These are phyloP conservation scores for Calamus simplicifolius DNA, from an alignment of 176 grass and related monocot genomes.

Conservation along the genomic window DNA sequence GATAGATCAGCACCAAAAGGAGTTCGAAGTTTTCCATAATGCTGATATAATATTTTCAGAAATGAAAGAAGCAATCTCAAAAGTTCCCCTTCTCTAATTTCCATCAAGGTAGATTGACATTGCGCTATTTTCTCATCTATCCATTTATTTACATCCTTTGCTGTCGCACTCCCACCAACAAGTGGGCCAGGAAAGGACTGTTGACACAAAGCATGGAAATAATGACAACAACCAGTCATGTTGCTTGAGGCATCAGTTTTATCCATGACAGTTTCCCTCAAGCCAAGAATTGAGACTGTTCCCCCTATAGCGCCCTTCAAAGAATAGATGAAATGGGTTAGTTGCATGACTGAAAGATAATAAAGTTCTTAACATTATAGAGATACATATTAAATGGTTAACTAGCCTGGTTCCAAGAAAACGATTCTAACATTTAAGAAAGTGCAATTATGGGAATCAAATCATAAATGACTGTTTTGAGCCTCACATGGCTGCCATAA, in stretches of 20 bases:
- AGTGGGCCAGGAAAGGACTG: conserved; percentile 84
- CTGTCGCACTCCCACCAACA: conserved; percentile 65
- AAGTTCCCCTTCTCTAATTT: conserved; percentile 59
- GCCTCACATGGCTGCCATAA: conserved; percentile 13
- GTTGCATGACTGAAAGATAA: no score
- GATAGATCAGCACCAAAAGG: conserved; percentile 92
- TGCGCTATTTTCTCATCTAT: conserved; percentile 70
- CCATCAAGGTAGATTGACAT: conserved; percentile 38
- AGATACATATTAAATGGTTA: no score
- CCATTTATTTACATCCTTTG: conserved; percentile 96
- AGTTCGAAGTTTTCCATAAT: conserved; percentile 95
- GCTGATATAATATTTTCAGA: conserved; percentile 82
- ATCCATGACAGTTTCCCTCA: conserved; percentile 55
- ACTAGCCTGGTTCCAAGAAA: no score
- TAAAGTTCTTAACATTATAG: no score
- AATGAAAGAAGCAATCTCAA: conserved; percentile 69
- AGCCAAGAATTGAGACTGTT: conserved; percentile 63
- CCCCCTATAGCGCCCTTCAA: conserved; percentile 32
- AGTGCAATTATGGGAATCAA: no score
- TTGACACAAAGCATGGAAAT: conserved; percentile 63
- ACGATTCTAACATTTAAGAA: no score
- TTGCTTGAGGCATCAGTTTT: conserved; percentile 46
- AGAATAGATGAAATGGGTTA: conserved; percentile 7
- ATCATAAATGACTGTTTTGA: neutral
- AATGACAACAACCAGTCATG: conserved; percentile 37